phyloP scores from a whole-genome alignment of 305 asterid species.

The Fraxinus sp. region DNA sequence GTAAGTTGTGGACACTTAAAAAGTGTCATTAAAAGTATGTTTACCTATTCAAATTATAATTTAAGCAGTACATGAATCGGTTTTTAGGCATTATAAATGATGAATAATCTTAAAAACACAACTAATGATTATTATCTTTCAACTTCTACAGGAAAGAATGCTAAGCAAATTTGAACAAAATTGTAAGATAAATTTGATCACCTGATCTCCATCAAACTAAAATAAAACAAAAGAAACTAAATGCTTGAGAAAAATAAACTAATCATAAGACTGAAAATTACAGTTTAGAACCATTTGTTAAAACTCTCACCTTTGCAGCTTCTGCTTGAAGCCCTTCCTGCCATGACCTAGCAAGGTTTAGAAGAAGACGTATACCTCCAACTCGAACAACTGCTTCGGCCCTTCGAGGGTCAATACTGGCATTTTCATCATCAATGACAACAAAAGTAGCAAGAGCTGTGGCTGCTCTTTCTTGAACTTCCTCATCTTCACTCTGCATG shows the following conservation, averaged over 20 bases:
- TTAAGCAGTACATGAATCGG: neutral
- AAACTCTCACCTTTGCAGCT: slow-evolving; percentile 71
- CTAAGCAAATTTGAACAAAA: neutral
- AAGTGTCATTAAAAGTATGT: neutral
- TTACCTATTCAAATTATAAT: too few species aligned
- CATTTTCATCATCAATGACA: slow-evolving; percentile 79
- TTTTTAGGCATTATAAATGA: slow-evolving; percentile 18
- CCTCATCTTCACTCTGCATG: slow-evolving; percentile 79
- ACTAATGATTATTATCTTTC: neutral
- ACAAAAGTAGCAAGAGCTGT: slow-evolving; percentile 82
- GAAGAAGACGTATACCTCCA: slow-evolving; percentile 68
- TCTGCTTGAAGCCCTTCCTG: slow-evolving; percentile 86
- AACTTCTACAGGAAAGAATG: neutral
- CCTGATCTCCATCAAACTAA: neutral
- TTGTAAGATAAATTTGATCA: neutral
- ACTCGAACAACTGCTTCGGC: slow-evolving; percentile 80
- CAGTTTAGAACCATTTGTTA: slow-evolving; percentile 2
- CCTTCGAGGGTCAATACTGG: slow-evolving; percentile 66
- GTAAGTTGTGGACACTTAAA: neutral
- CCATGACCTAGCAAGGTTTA: slow-evolving; percentile 81
- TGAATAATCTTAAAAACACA: slow-evolving; percentile 12
- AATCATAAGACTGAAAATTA: neutral
- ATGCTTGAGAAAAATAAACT: neutral
- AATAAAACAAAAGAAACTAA: neutral
- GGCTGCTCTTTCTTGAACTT: slow-evolving; percentile 93